Evolutionary conservation across 176 grass and related monocot genomes (phyloP).

Genomic region (Zea mays): Zm-B73-REFERENCE-NAM-5.0 NC_050098.1:35683501-35684000

Average conservation of each 20-base stretch:
- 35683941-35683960: constrained; percentile 32
- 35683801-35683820: neutral
- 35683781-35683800: neutral
- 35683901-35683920: neutral
- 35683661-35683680: constrained; percentile 15
- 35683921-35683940: constrained; percentile 22
- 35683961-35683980: neutral
- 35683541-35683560: too few relatives aligned
- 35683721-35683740: neutral
- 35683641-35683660: constrained; percentile 23
- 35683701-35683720: neutral
- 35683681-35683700: neutral
- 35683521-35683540: too few relatives aligned
- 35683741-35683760: neutral
- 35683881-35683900: too few relatives aligned
- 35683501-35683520: too few relatives aligned
- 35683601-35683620: too few relatives aligned
- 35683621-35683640: too few relatives aligned
- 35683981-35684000: neutral
- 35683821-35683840: too few relatives aligned
- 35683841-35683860: too few relatives aligned
- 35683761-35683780: too few relatives aligned
- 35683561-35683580: too few relatives aligned
- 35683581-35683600: too few relatives aligned
- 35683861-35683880: too few relatives aligned